Evolutionary conservation across 2,329 filamentous ascomycete species (phyloP).

Genomic region (Fonsecaea monophora): DNA sequence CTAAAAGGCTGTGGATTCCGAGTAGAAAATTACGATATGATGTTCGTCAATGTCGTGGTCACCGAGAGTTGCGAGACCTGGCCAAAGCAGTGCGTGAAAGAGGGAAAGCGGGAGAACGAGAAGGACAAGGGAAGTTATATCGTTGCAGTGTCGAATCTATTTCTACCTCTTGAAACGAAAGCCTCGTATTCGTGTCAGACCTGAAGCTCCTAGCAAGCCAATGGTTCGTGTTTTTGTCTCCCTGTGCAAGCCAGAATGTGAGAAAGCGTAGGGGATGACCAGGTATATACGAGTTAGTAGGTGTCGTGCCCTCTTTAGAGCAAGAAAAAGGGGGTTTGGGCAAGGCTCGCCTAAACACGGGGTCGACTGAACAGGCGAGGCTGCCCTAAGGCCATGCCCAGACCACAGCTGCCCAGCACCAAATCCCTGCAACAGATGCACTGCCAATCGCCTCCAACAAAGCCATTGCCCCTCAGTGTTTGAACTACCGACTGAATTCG

Average conservation of each 20-base stretch:
- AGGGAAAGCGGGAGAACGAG: not conserved
- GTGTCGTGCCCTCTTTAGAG: not conserved
- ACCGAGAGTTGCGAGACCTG: not conserved
- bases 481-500: not conserved
- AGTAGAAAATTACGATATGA: not conserved
- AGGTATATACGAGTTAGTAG: not conserved
- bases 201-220: not conserved
- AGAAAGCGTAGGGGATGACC: not conserved
- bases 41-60: not conserved
- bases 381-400: not conserved
- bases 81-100: not conserved
- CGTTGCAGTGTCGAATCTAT: not conserved
- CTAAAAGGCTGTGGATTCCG: not conserved
- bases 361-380: not conserved
- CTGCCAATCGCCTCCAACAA: not conserved
- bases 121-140: not conserved
- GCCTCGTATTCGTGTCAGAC: not conserved
- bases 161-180: not conserved
- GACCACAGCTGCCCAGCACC: not conserved
- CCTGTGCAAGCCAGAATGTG: not conserved
- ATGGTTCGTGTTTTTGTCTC: not conserved
- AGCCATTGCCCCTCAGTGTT: not conserved
- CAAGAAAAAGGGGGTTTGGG: not conserved
- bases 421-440: not conserved
- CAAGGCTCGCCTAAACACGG: not conserved